Base-by-base conservation (phyloP, 495 filamentous ascomycete species). In the Xylaria telfairii region DNA sequence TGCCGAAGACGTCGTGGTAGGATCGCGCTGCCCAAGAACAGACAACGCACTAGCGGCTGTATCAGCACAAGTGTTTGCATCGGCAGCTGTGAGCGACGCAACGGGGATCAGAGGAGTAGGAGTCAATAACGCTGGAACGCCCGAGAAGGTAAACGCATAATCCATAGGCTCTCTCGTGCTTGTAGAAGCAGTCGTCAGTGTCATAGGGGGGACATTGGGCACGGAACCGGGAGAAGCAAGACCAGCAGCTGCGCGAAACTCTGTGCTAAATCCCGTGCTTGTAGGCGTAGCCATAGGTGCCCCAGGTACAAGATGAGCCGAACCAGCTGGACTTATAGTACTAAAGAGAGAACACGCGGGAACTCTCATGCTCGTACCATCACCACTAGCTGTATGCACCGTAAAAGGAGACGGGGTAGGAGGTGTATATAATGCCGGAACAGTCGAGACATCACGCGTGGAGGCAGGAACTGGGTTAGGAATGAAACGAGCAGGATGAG, bases 401-500 rank as follows among this genome's bases (percentile, higher is more conserved):
- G 4, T 30, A 17, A 54, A 54, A 2, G 51, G 51, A 17, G 10
- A 30, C 24, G 2, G 54, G 6, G 17, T 12, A 32, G 53, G 30
- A 59, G 54, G 9, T 1, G 32, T 4, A 21, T 15, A 59, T 4
- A 37, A 37, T 1, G 15, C 28, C 17, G 54, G 32, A 17, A 56
- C 28, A 37, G 54, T n/a, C 15, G 30, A 37, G 19, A n/a, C 6
- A 2, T 19, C 0, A 15, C 8, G 17, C n/a, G 10, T 9, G 32
- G 56, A 39, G 6, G 17, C 21, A 21, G 56, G 10, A 17, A 2
- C 28, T 21, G 15, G 15, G 1, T 59, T 7, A n/a, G 56, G 56
- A 13, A 59, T 39, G 19, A 59, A 59, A 7, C 56, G 56, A 59
- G 56, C 56, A 34, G 56, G 56, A 37, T 59, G 56, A 32, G 56